Evolutionary conservation across 2,329 filamentous ascomycete species (phyloP), one percentile per base, ranked within the genome.

Genomic region (Alternaria sp.): DNA sequence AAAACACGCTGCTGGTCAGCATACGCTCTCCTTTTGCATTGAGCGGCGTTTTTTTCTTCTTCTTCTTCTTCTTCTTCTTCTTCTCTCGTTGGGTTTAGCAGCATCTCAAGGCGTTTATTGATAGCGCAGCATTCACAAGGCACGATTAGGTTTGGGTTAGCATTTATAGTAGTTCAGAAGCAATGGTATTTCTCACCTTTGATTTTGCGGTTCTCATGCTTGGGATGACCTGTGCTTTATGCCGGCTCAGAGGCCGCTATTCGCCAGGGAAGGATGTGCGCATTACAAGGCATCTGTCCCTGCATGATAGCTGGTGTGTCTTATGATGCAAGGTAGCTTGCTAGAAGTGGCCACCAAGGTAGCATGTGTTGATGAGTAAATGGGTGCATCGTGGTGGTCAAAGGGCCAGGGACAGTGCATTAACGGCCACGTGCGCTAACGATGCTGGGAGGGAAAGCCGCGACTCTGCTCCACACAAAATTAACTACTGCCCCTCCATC

Each of bases 401-500:
- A 29, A 37, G 36, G 31, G 21, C 37, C 54, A 60, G 39, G 51
- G 40, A 48, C 40, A 39, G 41, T 41, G 60, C 60, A 60, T 46
- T 51, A 57, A 56, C 56, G 52, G 57, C 60, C 60, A 61, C 57
- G 60, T 62, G 60, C 60, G 60, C 60, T 61, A 62, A 62, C 51
- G 45, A 50, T 55, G 41, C 37, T 58, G 41, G 49, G 37, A 56
- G 51, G 60, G 60, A 51, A 60, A 62, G 60, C 59, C 51, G 56
- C 52, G 57, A 48, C 49, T 62, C 46, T 60, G 60, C 34, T 62
- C 53, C 57, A 62, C 60, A 62, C 58, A 66, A 65, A 65, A 58
- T 60, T 60, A 39, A 58, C 53, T 56, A 52, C 42, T 62, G 54
- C 64, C 59, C 60, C 62, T 62, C 56, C 56, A 58, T 54, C 60